Conservation (phyloP, 192 early-diverging fungal genomes). For the Coemansia sp. region DNA sequence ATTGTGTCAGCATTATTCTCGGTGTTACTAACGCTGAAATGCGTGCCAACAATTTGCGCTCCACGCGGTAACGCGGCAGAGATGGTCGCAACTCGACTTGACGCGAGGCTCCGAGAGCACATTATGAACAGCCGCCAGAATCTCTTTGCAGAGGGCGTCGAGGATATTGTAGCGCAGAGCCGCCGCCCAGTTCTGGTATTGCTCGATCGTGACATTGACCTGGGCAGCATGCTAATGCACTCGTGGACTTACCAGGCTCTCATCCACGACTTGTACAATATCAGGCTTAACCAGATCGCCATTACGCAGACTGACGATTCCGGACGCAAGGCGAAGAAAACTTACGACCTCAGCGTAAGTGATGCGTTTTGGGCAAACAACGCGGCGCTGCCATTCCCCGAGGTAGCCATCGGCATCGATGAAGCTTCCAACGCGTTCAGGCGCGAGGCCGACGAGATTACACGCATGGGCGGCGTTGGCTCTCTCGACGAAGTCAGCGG, state of each 20-base stretch:
- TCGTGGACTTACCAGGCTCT: constrained; percentile 98
- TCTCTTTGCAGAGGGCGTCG: constrained; percentile 67
- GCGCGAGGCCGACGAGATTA: constrained; percentile 91
- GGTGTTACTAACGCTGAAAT: constrained; percentile 86
- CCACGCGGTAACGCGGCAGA: constrained; percentile 92
- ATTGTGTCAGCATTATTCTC: constrained; percentile 86
- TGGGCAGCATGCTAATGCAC: constrained; percentile 89
- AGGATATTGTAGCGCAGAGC: constrained; percentile 55
- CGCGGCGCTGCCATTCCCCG: constrained; percentile 90
- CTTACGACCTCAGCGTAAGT: constrained; percentile 83
- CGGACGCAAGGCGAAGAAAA: constrained; percentile 65
- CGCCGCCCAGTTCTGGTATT: constrained; percentile 81
- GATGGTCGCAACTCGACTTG: constrained; percentile 88
- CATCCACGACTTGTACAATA: constrained; percentile 92
- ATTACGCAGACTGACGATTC: constrained; percentile 60
- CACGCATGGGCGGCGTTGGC: constrained; percentile 80
- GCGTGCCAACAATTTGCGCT: constrained; percentile 88
- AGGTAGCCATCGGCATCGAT: constrained; percentile 96
- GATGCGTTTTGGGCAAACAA: constrained; percentile 97
- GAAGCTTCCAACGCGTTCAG: constrained; percentile 92
- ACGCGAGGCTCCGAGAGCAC: constrained; percentile 88
- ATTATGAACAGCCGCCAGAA: constrained; percentile 84
- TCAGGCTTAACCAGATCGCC: constrained; percentile 86
- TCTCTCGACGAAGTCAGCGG: constrained; percentile 57
- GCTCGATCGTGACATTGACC: constrained; percentile 89